These are phyloP conservation scores for Trichoderma citrinoviride DNA, from an alignment of 2,329 filamentous ascomycete genomes.

Conservation along the genomic window DNA sequence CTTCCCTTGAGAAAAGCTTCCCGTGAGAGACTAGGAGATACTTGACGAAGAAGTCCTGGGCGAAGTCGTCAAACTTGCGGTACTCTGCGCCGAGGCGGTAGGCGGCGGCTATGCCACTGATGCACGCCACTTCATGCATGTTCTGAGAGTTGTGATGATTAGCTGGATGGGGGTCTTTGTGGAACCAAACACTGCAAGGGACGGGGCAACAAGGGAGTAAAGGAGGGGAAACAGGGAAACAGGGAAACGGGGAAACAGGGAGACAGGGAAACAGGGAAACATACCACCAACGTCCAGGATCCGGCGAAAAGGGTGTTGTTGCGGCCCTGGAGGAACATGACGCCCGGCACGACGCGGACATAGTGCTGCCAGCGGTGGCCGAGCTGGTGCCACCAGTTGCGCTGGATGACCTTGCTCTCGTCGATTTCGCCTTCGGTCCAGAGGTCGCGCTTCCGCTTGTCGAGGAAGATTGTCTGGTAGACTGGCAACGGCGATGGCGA, in stretches of 20 bases:
- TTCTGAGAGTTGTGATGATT: conserved; percentile 46
- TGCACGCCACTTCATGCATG: conserved; percentile 67
- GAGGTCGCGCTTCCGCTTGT: conserved; percentile 53
- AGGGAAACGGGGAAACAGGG: conserved; percentile 27
- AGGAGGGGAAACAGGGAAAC: not conserved
- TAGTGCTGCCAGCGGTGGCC: conserved; percentile 65
- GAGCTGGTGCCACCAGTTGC: conserved; percentile 67
- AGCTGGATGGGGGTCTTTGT: too few species aligned
- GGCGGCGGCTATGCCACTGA: conserved; percentile 68
- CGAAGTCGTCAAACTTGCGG: conserved; percentile 55
- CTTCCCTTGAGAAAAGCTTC: conserved; percentile 38
- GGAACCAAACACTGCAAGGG: too few species aligned
- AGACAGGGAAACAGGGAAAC: conserved; percentile 26
- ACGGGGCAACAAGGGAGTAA: too few species aligned
- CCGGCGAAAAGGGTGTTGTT: conserved; percentile 63
- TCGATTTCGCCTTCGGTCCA: conserved; percentile 62
- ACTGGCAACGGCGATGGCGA: conserved; percentile 48
- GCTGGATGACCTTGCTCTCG: conserved; percentile 57
- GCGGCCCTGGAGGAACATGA: conserved; percentile 69
- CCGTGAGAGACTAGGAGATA: conserved; percentile 47
- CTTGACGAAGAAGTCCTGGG: conserved; percentile 47
- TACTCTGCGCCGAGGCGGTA: conserved; percentile 67
- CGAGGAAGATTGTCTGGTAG: conserved; percentile 68
- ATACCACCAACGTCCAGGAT: conserved; percentile 66
- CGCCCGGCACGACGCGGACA: conserved; percentile 62